Evolutionary conservation across 345 rosid genomes (phyloP).

Genomic region (thale cress (Arabidopsis thaliana)): TAIR10.1 NC_003071.7:18650001-18650500

Average conservation of each 20-base stretch:
- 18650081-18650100: conserved; percentile 20
- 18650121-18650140: conserved; percentile 39
- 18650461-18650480: background rate
- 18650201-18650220: conserved; percentile 4
- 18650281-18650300: background rate
- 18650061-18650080: conserved; percentile 19
- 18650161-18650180: conserved; percentile 20
- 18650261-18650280: too few species aligned
- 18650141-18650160: conserved; percentile 44
- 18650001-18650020: conserved; percentile 47
- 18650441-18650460: background rate
- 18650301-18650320: background rate
- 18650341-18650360: background rate
- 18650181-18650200: conserved; percentile 27
- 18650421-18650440: background rate
- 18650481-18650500: conserved; percentile 14
- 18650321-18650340: background rate
- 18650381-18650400: background rate
- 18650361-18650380: background rate
- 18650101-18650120: conserved; percentile 30
- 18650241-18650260: conserved; percentile 1
- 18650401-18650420: background rate
- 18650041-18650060: conserved; percentile 8
- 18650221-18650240: background rate
- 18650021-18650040: conserved; percentile 26